Conservation (phyloP, 306 rosid species). For the Acacia confusa region DNA sequence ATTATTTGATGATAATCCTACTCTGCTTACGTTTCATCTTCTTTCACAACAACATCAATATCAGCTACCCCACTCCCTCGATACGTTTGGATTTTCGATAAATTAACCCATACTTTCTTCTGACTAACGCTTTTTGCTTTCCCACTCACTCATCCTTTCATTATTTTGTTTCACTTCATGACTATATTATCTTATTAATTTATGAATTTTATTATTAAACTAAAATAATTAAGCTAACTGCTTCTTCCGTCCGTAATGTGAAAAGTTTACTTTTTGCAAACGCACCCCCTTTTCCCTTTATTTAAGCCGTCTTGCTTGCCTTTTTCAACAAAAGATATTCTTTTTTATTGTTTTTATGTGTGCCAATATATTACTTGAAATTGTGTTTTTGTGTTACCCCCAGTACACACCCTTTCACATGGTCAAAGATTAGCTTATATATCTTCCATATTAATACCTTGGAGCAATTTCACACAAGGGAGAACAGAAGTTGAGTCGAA, state of each 20-base stretch:
- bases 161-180: not conserved
- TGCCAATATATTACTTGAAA: not conserved
- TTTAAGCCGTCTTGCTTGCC: not conserved
- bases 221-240: not conserved
- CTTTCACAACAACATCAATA: slow-evolving; percentile 40
- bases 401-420: not conserved
- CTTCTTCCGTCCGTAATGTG: not conserved
- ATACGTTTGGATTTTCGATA: slow-evolving; percentile 44
- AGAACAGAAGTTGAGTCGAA: not conserved
- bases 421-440: not conserved
- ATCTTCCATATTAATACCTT: not conserved
- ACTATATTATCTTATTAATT: not conserved
- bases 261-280: not conserved
- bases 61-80: slow-evolving; percentile 45
- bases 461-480: not conserved
- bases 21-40: slow-evolving; percentile 31
- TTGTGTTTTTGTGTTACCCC: not conserved
- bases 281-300: not conserved
- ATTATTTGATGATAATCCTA: slow-evolving; percentile 34
- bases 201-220: not conserved
- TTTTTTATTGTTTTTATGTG: not conserved
- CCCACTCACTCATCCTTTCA: not conserved
- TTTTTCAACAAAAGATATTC: not conserved
- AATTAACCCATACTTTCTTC: slow-evolving; percentile 8
- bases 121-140: slow-evolving; percentile 1